A percentile compares a stretch with the other conserved stretches of the same genome.
These are phyloP conservation scores for Centrapalus pauciflorus DNA, from an alignment of 129 eudicot genomes.

Conservation along the genomic window DNA sequence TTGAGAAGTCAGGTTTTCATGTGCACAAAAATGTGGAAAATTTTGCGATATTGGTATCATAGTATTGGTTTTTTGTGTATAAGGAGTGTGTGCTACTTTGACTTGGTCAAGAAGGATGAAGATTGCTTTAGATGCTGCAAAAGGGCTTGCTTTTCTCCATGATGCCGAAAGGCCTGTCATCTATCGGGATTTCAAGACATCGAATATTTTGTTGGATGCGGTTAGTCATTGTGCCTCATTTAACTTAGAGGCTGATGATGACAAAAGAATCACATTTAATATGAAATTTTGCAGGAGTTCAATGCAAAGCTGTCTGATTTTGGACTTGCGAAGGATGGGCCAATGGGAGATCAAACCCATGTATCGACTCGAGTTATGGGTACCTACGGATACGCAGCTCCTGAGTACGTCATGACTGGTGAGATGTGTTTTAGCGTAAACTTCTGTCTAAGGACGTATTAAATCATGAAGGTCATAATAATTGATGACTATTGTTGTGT, in stretches of 20 bases:
- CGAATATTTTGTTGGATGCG: conserved; percentile 85
- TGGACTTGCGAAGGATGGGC: conserved; percentile 92
- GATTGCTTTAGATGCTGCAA: conserved; percentile 93
- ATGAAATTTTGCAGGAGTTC: conserved; percentile 51
- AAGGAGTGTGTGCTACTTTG: conserved; percentile 67
- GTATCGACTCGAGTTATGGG: conserved; percentile 95
- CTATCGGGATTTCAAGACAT: conserved; percentile 91
- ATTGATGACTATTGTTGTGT: background rate
- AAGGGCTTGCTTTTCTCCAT: conserved; percentile 98
- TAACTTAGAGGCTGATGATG: background rate
- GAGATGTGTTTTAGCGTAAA: conserved; percentile 22
- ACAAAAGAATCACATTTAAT: background rate
- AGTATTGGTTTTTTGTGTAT: conserved; percentile 6
- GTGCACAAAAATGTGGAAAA: background rate
- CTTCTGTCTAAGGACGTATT: background rate
- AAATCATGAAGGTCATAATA: background rate
- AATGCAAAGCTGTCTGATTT: conserved; percentile 95
- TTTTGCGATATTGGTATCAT: background rate
- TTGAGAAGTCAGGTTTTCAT: too few relatives aligned
- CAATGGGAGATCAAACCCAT: conserved; percentile 86
- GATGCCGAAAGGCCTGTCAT: conserved; percentile 74
- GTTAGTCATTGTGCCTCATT: conserved; percentile 40
- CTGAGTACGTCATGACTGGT: conserved; percentile 90
- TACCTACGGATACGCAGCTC: conserved; percentile 94
- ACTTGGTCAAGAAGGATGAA: conserved; percentile 87